phyloP scores from a whole-genome alignment of 768 basidiomycete genomes.

The Psilocybe cubensis region DNA sequence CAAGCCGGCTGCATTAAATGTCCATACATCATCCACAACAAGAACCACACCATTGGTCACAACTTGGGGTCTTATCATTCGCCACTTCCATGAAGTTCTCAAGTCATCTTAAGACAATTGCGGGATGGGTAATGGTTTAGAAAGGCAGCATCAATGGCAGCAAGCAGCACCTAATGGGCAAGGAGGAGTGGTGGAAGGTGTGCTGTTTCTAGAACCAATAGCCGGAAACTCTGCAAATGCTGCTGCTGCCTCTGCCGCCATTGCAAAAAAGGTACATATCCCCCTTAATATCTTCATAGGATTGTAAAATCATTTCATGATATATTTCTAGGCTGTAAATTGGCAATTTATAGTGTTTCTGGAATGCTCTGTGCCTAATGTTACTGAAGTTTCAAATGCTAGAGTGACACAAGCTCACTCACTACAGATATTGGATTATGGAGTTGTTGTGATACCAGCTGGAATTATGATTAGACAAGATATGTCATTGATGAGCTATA shows the following conservation, averaged over 20 bases:
- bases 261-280: constrained; percentile 15
- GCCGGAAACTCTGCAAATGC: constrained; percentile 21
- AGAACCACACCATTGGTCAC: neutral
- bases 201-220: neutral
- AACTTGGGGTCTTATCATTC: constrained; percentile 4
- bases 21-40: constrained; percentile 4
- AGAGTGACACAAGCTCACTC: constrained; percentile 3
- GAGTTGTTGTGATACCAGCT: constrained; percentile 7
- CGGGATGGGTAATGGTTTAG: constrained; percentile 10
- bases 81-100: constrained; percentile 10
- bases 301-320: neutral
- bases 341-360: neutral
- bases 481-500: neutral
- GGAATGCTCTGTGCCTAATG: neutral
- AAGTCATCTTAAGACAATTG: constrained; percentile 12
- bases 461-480: neutral
- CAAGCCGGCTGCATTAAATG: constrained; percentile 18
- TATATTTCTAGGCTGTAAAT: neutral
- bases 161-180: constrained; percentile 11
- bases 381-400: neutral
- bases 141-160: constrained; percentile 7
- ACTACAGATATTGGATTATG: constrained; percentile 16
- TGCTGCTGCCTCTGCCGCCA: constrained; percentile 5
- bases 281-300: constrained; percentile 2
- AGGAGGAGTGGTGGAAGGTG: constrained; percentile 7